A percentile compares a stretch with the other conserved stretches of the same genome.
Conservation (phyloP, 106 monocot species). For the Dendrobium chrysotoxum region DNA sequence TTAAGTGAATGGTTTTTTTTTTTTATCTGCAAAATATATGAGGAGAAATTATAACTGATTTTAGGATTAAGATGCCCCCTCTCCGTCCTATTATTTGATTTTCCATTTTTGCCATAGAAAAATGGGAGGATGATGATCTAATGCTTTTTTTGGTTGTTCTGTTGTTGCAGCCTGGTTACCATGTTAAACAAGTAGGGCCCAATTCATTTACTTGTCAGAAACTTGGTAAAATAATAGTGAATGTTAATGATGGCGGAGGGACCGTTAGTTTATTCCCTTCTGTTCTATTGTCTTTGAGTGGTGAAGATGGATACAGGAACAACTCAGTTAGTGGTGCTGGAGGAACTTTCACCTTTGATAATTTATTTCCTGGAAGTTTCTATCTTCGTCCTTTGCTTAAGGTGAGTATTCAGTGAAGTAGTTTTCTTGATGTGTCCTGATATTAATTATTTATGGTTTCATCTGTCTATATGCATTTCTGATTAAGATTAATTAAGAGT, state of each 20-base stretch:
- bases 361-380: slow-evolving; percentile 94
- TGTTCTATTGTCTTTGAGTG: slow-evolving; percentile 90
- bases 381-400: slow-evolving; percentile 95
- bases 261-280: slow-evolving; percentile 54
- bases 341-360: slow-evolving; percentile 66
- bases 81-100: neutral
- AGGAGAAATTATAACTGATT: neutral
- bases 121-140: slow-evolving; percentile 2
- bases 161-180: slow-evolving; percentile 69
- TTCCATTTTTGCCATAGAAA: neutral
- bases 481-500: too few relatives aligned
- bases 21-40: neutral
- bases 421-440: too few relatives aligned
- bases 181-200: slow-evolving; percentile 59
- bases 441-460: too few relatives aligned
- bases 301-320: slow-evolving; percentile 96
- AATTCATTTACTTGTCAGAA: slow-evolving; percentile 79
- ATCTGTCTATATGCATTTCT: too few relatives aligned
- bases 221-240: slow-evolving; percentile 74
- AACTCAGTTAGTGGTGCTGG: slow-evolving; percentile 75
- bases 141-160: neutral
- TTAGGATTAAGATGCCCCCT: neutral
- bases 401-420: slow-evolving; percentile 23
- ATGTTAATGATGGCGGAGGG: slow-evolving; percentile 44
- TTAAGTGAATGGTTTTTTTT: neutral